Evolutionary conservation across 208 protist genomes (phyloP), one percentile per base, ranked within the genome.

Genomic region (Herpetomonas muscarum): DNA sequence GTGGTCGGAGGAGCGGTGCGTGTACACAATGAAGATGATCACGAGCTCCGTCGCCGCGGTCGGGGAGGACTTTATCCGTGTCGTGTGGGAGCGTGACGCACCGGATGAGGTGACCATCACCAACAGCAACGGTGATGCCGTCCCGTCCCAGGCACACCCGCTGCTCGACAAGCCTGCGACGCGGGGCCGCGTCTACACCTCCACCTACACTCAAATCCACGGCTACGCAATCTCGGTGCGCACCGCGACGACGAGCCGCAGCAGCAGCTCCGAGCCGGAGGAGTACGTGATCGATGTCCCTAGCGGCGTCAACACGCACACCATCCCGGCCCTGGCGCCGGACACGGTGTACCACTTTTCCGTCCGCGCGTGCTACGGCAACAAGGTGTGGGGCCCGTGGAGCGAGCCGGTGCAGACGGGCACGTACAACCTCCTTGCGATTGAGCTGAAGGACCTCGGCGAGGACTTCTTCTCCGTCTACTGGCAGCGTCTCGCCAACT

Each of bases 21-120:
- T 97, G 9, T 84, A 85, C 71, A 97, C 91, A 12, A 91, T 97
- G 83, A 81, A 82, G 67, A 77, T 78, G n/a, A 57, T 97, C 3
- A 30, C 55, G 32, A 42, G 53, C 29, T 71, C 69, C 37, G 71
- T 92, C 25, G 66, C 67, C 28, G 82, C 85, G 6, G 77, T 92
- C 24, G 91, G 91, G 9, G 91, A 97, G 64, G 82, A 90, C 56
- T 97, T 87, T 64, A 65, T 94, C 41, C 84, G 81, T 17, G 28
- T 94, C 22, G 47, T 49, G 47, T 97, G 91, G 91, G 41, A 39
- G 22, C 50, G 87, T 39, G 66, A 76, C 1, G 77, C 74, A 9
- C 86, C 86, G 3, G 78, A 89, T 67, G 76, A 81, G 67, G 9
- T 92, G 39, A 67, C 73, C 39, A 45, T 71, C 51, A 60, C 59